Evolutionary conservation across 306 rosid genomes (phyloP), one percentile per base, ranked within the genome.

Genomic region (Gleditsia sinensis): DNA sequence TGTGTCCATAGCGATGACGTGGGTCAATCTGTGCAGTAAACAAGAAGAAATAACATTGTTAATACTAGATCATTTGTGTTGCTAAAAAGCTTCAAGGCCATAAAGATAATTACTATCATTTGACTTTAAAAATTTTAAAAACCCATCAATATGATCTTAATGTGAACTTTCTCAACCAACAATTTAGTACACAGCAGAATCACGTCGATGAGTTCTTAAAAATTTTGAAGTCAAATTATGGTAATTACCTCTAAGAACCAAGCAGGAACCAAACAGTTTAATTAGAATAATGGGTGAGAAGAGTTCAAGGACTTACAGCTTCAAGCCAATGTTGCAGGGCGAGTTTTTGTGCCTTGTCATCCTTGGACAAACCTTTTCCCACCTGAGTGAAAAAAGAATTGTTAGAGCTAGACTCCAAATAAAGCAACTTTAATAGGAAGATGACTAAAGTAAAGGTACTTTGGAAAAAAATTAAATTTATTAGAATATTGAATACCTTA

Each of bases 1-100:
- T 91, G 88, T 93, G 98, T 61, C 98, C 98, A 63, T 93, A 93
- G 11, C 98, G 92, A 78, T 93, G 98, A 20, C 98, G 96, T 68
- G 98, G 96, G 65, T 93, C 98, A 74, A 93, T 93, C 98, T 93
- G 84, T 28, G 36, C 13, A 53, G 19, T 17, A 71, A 78, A 32
- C 21, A 69, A 65, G 10, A 53, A 46, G 19, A 13, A 16, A 2
- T 45, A 16, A 21, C 36, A 5, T 4, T 6, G 27, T 64, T 75
- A 75, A 48, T 27, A 42, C n/a, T 7, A 58, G 37, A 60, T 10
- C 66, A 17, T 0, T 27, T 60, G 6, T 7, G 43, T 30, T 32
- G 14, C 3, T 57, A 12, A 33, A 33, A 33, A 60, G n/a, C 27
- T 14, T 60, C 27, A 17, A 59, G 43, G 24, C 14, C 36, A 28